phyloP scores from a whole-genome alignment of 2,329 filamentous ascomycete species.

The Purpureocillium takamizusanense region DNA sequence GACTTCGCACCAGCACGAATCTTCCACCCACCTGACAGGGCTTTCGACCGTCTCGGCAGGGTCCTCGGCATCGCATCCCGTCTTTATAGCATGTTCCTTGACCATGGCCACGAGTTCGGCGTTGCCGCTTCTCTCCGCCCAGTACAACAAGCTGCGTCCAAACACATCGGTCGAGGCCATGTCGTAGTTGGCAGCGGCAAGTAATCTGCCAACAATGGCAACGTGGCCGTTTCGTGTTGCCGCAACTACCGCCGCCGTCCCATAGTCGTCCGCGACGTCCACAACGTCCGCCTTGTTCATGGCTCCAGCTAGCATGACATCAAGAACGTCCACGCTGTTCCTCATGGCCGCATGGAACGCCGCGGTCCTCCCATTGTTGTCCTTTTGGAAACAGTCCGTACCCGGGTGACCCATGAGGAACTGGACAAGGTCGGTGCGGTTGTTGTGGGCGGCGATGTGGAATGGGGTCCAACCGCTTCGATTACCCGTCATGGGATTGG shows the following conservation, averaged over 20 bases:
- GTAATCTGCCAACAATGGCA: neutral
- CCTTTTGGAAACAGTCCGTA: neutral
- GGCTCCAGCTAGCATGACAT: neutral
- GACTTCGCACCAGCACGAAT: slow-evolving; percentile 7
- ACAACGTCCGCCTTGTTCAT: too few species aligned
- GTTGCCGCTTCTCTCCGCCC: slow-evolving; percentile 3
- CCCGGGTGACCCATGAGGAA: slow-evolving; percentile 1
- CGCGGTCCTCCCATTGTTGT: slow-evolving; percentile 4
- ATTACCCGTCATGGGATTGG: neutral
- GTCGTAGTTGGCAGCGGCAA: neutral
- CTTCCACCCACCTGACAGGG: neutral
- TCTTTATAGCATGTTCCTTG: neutral
- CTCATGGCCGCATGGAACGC: slow-evolving; percentile 2
- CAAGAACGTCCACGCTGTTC: neutral
- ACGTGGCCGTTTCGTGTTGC: slow-evolving; percentile 4
- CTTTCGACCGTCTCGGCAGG: neutral
- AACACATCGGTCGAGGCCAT: neutral
- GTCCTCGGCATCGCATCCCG: neutral
- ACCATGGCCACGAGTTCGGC: neutral
- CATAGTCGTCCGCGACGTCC: slow-evolving; percentile 1
- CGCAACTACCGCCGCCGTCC: neutral
- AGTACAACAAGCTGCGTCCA: slow-evolving; percentile 3
- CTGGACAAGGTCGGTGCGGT: neutral
- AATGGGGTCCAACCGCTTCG: slow-evolving; percentile 2
- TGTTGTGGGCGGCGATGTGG: slow-evolving; percentile 4